phyloP scores from a whole-genome alignment of 2,329 filamentous ascomycete genomes.

The Fusarium austroafricanum region DNA sequence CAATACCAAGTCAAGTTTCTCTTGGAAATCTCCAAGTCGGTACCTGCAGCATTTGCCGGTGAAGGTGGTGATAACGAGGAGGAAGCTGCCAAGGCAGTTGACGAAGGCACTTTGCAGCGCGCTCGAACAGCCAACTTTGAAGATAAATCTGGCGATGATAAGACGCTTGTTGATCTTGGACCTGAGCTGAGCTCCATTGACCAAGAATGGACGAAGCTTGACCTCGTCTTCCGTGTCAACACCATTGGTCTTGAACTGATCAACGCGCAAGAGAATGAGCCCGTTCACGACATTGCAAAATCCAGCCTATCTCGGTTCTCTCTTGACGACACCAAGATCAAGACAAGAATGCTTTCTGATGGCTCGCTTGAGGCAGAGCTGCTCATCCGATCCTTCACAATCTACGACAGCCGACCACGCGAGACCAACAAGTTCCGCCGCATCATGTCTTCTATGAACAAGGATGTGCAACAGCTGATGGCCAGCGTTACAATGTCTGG shows the following conservation, averaged over 20 bases:
- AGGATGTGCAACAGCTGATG: conserved; percentile 97
- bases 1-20: conserved; percentile 92
- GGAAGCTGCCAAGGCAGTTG: conserved; percentile 80
- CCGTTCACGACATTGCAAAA: conserved; percentile 80
- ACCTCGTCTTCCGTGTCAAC: conserved; percentile 89
- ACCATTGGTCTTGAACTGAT: conserved; percentile 91
- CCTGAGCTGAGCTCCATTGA: conserved; percentile 77
- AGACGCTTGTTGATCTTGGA: conserved; percentile 64
- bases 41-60: conserved; percentile 83
- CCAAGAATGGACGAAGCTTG: conserved; percentile 90
- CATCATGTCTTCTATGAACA: conserved; percentile 98
- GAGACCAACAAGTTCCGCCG: conserved; percentile 97
- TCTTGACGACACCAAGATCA: conserved; percentile 90
- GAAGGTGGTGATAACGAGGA: conserved; percentile 77
- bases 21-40: conserved; percentile 85
- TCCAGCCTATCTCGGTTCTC: conserved; percentile 95
- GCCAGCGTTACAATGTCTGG: conserved; percentile 94
- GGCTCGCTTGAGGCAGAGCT: conserved; percentile 92
- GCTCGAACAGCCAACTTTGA: conserved; percentile 56
- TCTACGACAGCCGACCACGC: conserved; percentile 87
- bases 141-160: conserved; percentile 50
- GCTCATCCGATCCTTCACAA: conserved; percentile 92
- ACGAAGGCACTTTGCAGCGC: conserved; percentile 63
- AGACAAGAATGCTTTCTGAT: conserved; percentile 92
- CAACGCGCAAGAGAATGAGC: conserved; percentile 77